These are phyloP conservation scores for Escallonia rubra DNA, from an alignment of 129 eudicot species.

Conservation along the genomic window DNA sequence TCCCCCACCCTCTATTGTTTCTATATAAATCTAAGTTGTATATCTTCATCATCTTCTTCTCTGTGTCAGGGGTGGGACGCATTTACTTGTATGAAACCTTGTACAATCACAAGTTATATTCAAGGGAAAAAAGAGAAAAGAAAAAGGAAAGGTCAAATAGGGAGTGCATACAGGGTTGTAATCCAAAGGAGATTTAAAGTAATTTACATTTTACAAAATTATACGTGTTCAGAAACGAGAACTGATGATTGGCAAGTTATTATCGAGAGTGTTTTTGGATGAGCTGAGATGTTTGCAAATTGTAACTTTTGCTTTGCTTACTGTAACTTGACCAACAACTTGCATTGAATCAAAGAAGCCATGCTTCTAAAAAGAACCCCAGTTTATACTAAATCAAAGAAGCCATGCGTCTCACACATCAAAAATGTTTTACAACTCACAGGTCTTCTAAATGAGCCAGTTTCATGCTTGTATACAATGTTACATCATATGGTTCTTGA, in stretches of 20 bases:
- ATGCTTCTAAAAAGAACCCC: no score
- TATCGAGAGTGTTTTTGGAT: no score
- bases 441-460: not conserved
- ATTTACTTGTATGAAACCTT: not conserved
- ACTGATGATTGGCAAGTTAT: no score
- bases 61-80: not conserved
- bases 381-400: not conserved
- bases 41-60: conserved; percentile 3
- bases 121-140: not conserved
- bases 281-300: no score
- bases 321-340: no score
- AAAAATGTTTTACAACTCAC: not conserved
- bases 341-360: no score
- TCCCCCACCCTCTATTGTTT: not conserved
- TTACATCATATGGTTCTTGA: not conserved
- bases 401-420: not conserved
- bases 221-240: not conserved
- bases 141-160: not conserved
- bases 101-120: not conserved
- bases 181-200: not conserved
- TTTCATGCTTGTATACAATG: not conserved
- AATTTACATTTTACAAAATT: not conserved
- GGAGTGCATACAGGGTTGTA: not conserved
- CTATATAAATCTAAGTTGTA: conserved; percentile 12
- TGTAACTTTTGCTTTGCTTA: no score